phyloP scores from a whole-genome alignment of 1,139 yeast genomes.

The Blastobotrys aristatus region DNA sequence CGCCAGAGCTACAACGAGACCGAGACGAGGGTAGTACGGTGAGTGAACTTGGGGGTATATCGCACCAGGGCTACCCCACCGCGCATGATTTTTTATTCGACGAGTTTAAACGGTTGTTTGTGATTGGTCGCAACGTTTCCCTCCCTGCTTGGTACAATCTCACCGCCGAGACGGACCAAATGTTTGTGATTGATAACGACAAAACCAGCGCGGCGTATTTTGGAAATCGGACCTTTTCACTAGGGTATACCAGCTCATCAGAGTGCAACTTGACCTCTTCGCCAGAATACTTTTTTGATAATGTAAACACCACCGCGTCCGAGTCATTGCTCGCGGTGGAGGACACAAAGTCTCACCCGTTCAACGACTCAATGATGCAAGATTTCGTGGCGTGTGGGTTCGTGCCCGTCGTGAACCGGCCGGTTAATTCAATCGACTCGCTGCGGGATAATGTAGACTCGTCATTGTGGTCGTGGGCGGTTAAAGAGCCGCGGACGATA shows the following conservation, averaged over 20 bases:
- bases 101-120: conserved; percentile 40
- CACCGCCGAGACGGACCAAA: conserved; percentile 10
- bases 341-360: conserved; percentile 12
- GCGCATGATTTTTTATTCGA: conserved; percentile 42
- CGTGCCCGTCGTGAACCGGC: conserved; percentile 52
- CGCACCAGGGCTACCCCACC: conserved; percentile 40
- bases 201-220: conserved; percentile 6
- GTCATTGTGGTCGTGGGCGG: conserved; percentile 70
- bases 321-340: conserved; percentile 16
- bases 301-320: conserved; percentile 10
- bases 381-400: conserved; percentile 50
- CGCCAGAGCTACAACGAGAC: conserved; percentile 30
- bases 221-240: conserved; percentile 9
- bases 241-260: conserved; percentile 2
- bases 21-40: conserved; percentile 23
- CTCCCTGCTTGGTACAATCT: conserved; percentile 18
- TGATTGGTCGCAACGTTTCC: conserved; percentile 20
- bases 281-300: background rate
- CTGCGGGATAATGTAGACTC: conserved; percentile 33
- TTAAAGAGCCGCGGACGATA: conserved; percentile 44
- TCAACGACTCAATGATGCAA: conserved; percentile 35
- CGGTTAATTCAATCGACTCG: conserved; percentile 22
- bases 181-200: conserved; percentile 10
- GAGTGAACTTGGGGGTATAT: conserved; percentile 18
- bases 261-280: conserved; percentile 1